Evolutionary conservation across 2,329 filamentous ascomycete species (phyloP).

Genomic region (Elsinoe necatrix): DNA sequence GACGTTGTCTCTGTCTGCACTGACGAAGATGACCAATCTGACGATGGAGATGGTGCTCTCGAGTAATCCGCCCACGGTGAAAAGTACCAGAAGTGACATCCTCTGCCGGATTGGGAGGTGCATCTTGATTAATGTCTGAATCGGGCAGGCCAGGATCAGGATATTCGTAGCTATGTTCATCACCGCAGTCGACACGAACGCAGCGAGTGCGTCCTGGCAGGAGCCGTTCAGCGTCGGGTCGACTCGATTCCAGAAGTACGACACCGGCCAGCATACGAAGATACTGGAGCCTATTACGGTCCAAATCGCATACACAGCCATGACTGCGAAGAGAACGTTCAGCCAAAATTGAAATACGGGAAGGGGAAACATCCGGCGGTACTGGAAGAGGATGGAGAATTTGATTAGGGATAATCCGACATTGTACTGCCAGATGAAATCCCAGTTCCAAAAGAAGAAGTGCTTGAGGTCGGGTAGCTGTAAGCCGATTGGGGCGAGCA

Average conservation of each 20-base stretch:
- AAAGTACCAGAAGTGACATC: conserved; percentile 29
- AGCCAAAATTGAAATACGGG: conserved; percentile 26
- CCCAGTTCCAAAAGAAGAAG: conserved; percentile 16
- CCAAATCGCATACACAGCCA: conserved; percentile 25
- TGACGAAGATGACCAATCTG: conserved; percentile 23
- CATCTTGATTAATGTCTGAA: conserved; percentile 29
- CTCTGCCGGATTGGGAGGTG: conserved; percentile 29
- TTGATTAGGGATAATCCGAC: conserved; percentile 33
- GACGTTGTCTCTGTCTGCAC: conserved; percentile 17
- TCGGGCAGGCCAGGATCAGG: conserved; percentile 27
- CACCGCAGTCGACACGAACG: conserved; percentile 32
- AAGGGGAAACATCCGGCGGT: conserved; percentile 39
- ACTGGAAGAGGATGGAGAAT: conserved; percentile 40
- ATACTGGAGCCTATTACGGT: conserved; percentile 31
- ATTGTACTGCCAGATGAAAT: conserved; percentile 34
- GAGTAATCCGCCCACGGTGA: conserved; percentile 27
- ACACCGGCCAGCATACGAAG: conserved; percentile 35
- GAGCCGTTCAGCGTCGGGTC: conserved; percentile 23
- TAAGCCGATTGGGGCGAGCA: neutral
- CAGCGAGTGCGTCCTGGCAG: conserved; percentile 33
- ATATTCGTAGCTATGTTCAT: conserved; percentile 32
- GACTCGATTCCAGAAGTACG: conserved; percentile 33
- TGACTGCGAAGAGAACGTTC: conserved; percentile 25
- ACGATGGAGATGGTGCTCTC: conserved; percentile 25
- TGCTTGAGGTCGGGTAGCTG: neutral